Evolutionary conservation across 2,329 filamentous ascomycete genomes (phyloP), one percentile per base, ranked within the genome.

Genomic region (Lecanicillium sp.): DNA sequence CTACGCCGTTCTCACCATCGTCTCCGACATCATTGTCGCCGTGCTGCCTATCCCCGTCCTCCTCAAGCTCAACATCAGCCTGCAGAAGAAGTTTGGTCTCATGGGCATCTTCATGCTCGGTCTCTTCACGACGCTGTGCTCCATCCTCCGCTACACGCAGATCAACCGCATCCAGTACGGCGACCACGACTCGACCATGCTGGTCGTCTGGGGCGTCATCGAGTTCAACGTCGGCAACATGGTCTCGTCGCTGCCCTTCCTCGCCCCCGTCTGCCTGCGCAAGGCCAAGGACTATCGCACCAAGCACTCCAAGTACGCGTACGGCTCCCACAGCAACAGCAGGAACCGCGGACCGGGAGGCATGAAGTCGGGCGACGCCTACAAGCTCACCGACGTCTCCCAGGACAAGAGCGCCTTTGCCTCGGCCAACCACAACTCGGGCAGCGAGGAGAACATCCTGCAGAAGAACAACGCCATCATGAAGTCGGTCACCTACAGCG

Each of bases 171-270:
- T 79, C 32, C 70, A 72, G 14, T 60, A 62, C 11, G 72, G 71
- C 2, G 73, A 77, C 30, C 73, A 75, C 8, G 75, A 78, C 54
- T 77, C 75, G 0, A 78, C 76, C 4, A 74, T 76, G 70, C 63
- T 79, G 10, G 67, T 79, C 1, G 61, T 79, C 0, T 79, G 75
- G 75, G 76, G 76, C 4, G 73, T 71, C 2, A 73, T 79, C 48
- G 76, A 79, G 56, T 75, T 79, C 59, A 78, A 79, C 52, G 69
- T 78, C 24, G 75, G 76, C 10, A 73, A 72, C 54, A 68, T 73
- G 54, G 69, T 72, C 6, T 73, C 70, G 0, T 72, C 69, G 1
- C 62, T 73, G 2, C 70, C 70, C 0, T 72, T 72, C 57, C 60
- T 73, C 0, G 69, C 70, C 0, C 70, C 70, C 0, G 62, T 71